Conservation (phyloP, 352 stramenopile genomes). For the Peronospora belbahrii region DNA sequence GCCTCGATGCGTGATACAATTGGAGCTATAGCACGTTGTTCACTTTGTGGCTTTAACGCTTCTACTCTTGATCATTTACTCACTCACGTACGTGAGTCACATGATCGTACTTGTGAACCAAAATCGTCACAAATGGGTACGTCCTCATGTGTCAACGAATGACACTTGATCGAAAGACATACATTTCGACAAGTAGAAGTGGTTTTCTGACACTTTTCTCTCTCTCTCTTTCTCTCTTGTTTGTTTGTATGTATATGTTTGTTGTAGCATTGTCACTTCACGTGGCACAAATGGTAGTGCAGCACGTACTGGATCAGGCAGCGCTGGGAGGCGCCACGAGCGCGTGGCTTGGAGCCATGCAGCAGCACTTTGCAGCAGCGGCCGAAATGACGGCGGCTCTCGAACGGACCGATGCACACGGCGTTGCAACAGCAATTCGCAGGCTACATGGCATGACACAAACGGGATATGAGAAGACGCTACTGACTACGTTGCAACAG, state of each 20-base stretch:
- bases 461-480: constrained; percentile 8
- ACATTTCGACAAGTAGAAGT: background rate
- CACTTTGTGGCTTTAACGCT: constrained; percentile 36
- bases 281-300: constrained; percentile 49
- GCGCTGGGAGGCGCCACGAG: constrained; percentile 47
- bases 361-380: constrained; percentile 35
- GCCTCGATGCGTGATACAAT: constrained; percentile 3
- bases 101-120: constrained; percentile 12
- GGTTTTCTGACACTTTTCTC: background rate
- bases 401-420: constrained; percentile 31
- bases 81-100: constrained; percentile 39
- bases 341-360: constrained; percentile 42
- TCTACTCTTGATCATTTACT: constrained; percentile 43
- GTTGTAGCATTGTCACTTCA: constrained; percentile 40
- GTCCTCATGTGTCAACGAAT: constrained; percentile 9
- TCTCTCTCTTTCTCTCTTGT: background rate
- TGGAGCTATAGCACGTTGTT: constrained; percentile 20
- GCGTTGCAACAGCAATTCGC: constrained; percentile 29
- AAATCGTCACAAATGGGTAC: constrained; percentile 43
- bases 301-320: constrained; percentile 39
- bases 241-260: background rate
- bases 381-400: constrained; percentile 33
- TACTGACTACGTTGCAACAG: constrained; percentile 41
- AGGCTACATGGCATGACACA: constrained; percentile 30
- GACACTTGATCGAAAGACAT: background rate